Evolutionary conservation across 352 stramenopile species (phyloP), one percentile per base, ranked within the genome.

Genomic region (Lagenidium sp.): DNA sequence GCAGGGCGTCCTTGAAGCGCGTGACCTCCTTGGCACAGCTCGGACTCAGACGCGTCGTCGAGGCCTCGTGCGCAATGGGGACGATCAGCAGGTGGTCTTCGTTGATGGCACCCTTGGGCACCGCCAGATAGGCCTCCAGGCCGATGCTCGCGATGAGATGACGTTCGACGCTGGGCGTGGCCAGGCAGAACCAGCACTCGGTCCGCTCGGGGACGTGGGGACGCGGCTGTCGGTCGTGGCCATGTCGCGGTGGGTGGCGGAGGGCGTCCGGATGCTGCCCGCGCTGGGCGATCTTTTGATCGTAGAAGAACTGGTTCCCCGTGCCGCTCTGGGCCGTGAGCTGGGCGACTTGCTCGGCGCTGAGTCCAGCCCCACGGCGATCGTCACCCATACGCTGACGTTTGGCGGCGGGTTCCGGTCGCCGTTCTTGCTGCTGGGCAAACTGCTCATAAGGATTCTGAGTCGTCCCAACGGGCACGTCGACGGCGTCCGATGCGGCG

Each of bases 181-280:
- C 70, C 16, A 91, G 56, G 37, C 79, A 91, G 47, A 91, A 91
- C 79, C 79, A 91, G 65, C 79, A 91, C 56, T 91, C 79, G 8
- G 55, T 67, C n/a, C 79, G 79, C 10, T 85, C 60, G 2, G 68
- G 61, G 1, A 87, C 60, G 10, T 37, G 49, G 18, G 55, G 52
- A n/a, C n/a, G n/a, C n/a, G n/a, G n/a, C n/a, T n/a, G n/a, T n/a
- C n/a, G n/a, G n/a, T n/a, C n/a, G n/a, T n/a, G n/a, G n/a, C n/a
- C n/a, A n/a, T n/a, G n/a, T n/a, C n/a, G n/a, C 7, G 35, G 49
- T 1, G 35, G 36, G n/a, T 41, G 22, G 16, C 67, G 46, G 18
- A 83, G 32, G 1, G 64, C 67, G 18, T 56, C 62, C 5, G 69
- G 62, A 6, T 67, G 69, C 39, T 81, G 67, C 1, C 77, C 73